These are phyloP conservation scores for Grosmannia clavigera DNA, from an alignment of 2,329 filamentous ascomycete genomes.

Conservation along the genomic window DNA sequence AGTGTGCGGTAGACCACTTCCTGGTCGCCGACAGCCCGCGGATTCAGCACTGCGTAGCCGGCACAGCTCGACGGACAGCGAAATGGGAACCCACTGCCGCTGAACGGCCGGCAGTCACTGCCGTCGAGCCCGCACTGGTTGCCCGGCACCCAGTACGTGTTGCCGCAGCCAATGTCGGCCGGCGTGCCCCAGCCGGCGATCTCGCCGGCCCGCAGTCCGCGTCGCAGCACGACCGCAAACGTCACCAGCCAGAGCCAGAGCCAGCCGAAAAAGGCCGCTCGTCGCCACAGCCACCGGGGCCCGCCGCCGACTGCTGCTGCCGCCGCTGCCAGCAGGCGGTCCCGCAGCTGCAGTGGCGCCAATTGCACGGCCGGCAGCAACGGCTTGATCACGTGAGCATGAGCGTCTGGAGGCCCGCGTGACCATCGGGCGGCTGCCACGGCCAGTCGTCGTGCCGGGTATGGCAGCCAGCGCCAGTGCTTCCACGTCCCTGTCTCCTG, in stretches of 20 bases:
- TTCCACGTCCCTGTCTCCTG: constrained; percentile 41
- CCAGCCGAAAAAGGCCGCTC: constrained; percentile 39
- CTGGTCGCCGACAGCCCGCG: constrained; percentile 61
- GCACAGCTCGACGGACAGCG: constrained; percentile 63
- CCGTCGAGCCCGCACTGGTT: constrained; percentile 67
- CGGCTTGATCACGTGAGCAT: constrained; percentile 39
- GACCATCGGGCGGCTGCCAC: constrained; percentile 36
- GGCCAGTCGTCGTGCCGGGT: constrained; percentile 34
- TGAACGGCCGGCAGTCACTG: constrained; percentile 62
- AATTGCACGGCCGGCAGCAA: constrained; percentile 56
- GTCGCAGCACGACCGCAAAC: constrained; percentile 56
- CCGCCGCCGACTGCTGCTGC: constrained; percentile 38
- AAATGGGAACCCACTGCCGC: constrained; percentile 57
- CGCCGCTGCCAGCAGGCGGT: constrained; percentile 40
- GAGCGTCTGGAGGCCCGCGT: constrained; percentile 41
- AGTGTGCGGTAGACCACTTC: constrained; percentile 51
- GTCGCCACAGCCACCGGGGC: constrained; percentile 34
- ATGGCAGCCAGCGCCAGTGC: constrained; percentile 46
- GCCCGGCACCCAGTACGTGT: constrained; percentile 57
- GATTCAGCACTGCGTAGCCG: constrained; percentile 53
- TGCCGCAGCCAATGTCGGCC: constrained; percentile 51
- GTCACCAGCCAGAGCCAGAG: constrained; percentile 56
- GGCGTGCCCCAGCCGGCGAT: constrained; percentile 58
- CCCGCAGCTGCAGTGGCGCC: constrained; percentile 50
- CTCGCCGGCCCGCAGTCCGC: constrained; percentile 45